Base-by-base conservation (phyloP, 148 eudicot genomes). In the Chenopodium quinoa region DNA sequence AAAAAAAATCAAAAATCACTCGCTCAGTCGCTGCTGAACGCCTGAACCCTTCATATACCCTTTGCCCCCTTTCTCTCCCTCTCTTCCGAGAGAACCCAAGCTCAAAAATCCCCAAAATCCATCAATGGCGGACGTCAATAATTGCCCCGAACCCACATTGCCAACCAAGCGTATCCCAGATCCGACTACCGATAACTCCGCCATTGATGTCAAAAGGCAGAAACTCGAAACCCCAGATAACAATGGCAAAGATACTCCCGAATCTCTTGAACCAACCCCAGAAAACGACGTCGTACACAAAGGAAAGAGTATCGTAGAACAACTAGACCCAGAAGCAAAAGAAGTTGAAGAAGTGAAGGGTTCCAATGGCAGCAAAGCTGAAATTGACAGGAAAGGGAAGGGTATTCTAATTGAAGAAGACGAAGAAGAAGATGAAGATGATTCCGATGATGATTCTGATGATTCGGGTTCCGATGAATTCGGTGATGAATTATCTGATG, bases 351-450 rank as follows among this genome's bases (percentile, higher is more conserved):
- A 79, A 1, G 82, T 79, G 10, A 84, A 85, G 5, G 82, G 50
- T 37, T 80, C 81, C 7, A 87, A 87, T 68, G 89, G 84, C 0
- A 75, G 84, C 0, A 72, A 86, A 40, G 80, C 73, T 25, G 88
- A 46, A 80, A 81, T 86, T 80, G 94, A 93, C 62, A 80, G 89
- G 11, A 92, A 92, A 84, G 95, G 95, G 50, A 92, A 93, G 81
- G 97, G 94, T 34, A 88, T 89, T 82, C 52, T 89, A 75, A 86
- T 81, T 25, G 92, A 90, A 50, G 88, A 90, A 23, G 92, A 89
- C 75, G 71, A 88, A 40, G 85, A 89, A 66, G 79, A 92, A 40
- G 79, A 73, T 80, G 73, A 75, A 79, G 90, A 83, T 29, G 86
- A 80, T 20, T 86, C 84, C 1, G 82, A 79, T 17, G 85, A 47